phyloP scores from a whole-genome alignment of 495 filamentous ascomycete species.

The Trichoderma virens region DNA sequence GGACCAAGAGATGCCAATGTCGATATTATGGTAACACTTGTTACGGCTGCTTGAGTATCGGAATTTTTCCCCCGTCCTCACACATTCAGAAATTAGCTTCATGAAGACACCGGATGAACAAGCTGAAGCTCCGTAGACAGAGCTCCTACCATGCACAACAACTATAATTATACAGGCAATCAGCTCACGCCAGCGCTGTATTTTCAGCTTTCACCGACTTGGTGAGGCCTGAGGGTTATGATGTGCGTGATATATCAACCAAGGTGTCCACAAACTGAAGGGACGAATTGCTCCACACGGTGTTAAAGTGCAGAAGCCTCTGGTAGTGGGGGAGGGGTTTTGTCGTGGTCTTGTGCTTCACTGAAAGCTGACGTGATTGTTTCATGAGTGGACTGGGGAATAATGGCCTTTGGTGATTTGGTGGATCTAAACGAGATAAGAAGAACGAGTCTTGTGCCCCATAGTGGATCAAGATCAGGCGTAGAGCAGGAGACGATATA shows the following conservation, averaged over 20 bases:
- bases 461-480: neutral
- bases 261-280: neutral
- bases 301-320: neutral
- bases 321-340: constrained; percentile 2
- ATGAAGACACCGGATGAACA: neutral
- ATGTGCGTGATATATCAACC: constrained; percentile 1
- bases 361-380: neutral
- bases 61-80: neutral
- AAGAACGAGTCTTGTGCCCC: neutral
- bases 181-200: neutral
- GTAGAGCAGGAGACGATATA: neutral
- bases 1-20: no score
- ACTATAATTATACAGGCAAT: neutral
- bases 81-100: neutral
- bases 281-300: constrained; percentile 5
- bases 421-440: constrained; percentile 6
- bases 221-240: neutral
- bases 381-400: neutral
- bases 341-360: neutral
- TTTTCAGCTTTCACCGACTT: neutral
- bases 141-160: neutral
- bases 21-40: no score
- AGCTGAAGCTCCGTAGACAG: neutral
- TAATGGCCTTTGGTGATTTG: neutral
- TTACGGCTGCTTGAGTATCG: neutral